Base-by-base conservation (phyloP, 2,329 filamentous ascomycete species). In the Nemania sp. region DNA sequence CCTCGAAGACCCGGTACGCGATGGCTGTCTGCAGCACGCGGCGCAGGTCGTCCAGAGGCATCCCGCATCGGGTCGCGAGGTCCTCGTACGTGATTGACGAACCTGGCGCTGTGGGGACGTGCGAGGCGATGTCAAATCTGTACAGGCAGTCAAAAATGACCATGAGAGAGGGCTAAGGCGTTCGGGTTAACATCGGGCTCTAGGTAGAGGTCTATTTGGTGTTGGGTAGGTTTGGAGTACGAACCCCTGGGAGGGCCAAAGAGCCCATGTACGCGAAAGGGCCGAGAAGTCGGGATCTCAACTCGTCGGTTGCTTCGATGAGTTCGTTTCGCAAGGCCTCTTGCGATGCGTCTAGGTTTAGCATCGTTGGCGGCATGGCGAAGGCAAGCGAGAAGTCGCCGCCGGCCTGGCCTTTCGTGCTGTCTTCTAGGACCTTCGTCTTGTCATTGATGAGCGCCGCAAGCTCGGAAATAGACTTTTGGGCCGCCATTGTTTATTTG, bases 1-100 rank as follows among this genome's bases (percentile, higher is more conserved):
- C 75, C n/a, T 73, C 73, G 59, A 77, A 77, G 59, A 77, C 35
- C 47, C 73, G 74, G 52, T 73, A 74, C 13, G 73, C 62, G 29
- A 72, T 66, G 2, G 75, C 75, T 10, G 70, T 63, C 49, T 76
- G 75, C 10, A 76, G 22, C 1, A 77, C 61, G 29, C 73, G 75
- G 7, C 73, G 72, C 18, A 64, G 53, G 38, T 77, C 73, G 22
- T 75, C 74, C 15, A 69, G 64, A 0, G 74, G 68, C 20, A 77
- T 70, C 5, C 62, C 66, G 62, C 62, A 52, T 22, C 24, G 38
- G 11, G 32, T 5, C 1, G 60, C 64, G 6, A 71, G 66, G 18
- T 51, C 61, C 1, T 62, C 55, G 49, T 72, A 72, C 0, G 68
- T 72, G n/a, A 72, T 68, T 11, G 66, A 15, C 5, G 26, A 27